Conservation (phyloP, 306 rosid genomes). For the Gleditsia sinensis region DNA sequence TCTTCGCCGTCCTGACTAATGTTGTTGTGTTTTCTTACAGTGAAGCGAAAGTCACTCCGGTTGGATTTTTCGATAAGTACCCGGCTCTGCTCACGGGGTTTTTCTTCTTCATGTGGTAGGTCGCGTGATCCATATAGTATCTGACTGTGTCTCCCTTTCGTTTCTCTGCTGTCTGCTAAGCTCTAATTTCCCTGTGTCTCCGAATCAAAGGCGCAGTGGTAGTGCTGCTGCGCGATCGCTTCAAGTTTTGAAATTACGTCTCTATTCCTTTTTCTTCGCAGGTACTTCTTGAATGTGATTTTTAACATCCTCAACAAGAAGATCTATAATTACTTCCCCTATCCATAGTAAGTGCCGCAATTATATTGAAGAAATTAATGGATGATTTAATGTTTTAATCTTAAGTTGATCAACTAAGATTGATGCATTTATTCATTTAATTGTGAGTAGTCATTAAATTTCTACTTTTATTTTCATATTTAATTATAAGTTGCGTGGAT, state of each 20-base stretch:
- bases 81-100: conserved; percentile 83
- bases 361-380: neutral
- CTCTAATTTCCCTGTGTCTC: neutral
- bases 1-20: conserved; percentile 41
- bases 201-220: too few species aligned
- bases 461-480: neutral
- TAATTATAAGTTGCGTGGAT: neutral
- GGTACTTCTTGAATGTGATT: conserved; percentile 94
- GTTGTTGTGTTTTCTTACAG: conserved; percentile 37
- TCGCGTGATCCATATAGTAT: neutral
- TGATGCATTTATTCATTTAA: neutral
- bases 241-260: conserved; percentile 11
- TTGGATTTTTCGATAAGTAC: conserved; percentile 54
- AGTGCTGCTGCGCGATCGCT: conserved; percentile 15
- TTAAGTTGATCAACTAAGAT: neutral
- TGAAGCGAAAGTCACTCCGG: conserved; percentile 72
- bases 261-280: conserved; percentile 40
- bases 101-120: conserved; percentile 92
- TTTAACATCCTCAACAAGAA: conserved; percentile 96
- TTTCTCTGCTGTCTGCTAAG: neutral
- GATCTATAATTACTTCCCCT: conserved; percentile 94
- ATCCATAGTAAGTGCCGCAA: conserved; percentile 71
- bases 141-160: neutral
- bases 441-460: too few species aligned
- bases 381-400: neutral